phyloP scores from a whole-genome alignment of 2,329 filamentous ascomycete genomes.

The Penicillium sp. region DNA sequence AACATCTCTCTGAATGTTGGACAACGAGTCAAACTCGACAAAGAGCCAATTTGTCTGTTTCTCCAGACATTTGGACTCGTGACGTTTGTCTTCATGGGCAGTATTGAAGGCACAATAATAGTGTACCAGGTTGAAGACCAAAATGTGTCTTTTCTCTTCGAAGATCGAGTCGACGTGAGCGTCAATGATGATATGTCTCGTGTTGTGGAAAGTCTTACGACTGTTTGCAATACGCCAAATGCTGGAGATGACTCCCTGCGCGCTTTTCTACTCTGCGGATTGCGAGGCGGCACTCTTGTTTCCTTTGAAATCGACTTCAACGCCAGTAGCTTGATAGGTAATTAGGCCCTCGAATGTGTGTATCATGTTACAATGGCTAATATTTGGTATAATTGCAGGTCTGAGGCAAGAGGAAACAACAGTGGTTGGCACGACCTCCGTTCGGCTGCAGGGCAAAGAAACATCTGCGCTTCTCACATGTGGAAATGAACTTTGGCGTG shows the following conservation, averaged over 20 bases:
- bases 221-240: constrained; percentile 22
- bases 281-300: constrained; percentile 46
- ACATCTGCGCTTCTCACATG: constrained; percentile 36
- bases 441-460: constrained; percentile 34
- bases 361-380: background rate
- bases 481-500: constrained; percentile 39
- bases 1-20: constrained; percentile 23
- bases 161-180: constrained; percentile 25
- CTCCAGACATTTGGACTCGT: constrained; percentile 29
- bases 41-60: constrained; percentile 39
- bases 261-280: constrained; percentile 43
- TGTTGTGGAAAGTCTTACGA: constrained; percentile 36
- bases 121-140: constrained; percentile 29
- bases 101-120: constrained; percentile 37
- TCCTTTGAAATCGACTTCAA: constrained; percentile 33
- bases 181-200: constrained; percentile 30
- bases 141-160: constrained; percentile 22
- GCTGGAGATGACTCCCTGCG: constrained; percentile 9
- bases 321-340: constrained; percentile 29
- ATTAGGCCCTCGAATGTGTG: background rate
- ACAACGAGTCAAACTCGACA: constrained; percentile 24
- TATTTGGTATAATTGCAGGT: constrained; percentile 23
- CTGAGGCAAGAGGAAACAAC: constrained; percentile 31
- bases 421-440: constrained; percentile 38
- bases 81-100: constrained; percentile 41